These are phyloP conservation scores for Sordariomycetes sp. DNA, from an alignment of 2,329 filamentous ascomycete species.

Conservation along the genomic window DNA sequence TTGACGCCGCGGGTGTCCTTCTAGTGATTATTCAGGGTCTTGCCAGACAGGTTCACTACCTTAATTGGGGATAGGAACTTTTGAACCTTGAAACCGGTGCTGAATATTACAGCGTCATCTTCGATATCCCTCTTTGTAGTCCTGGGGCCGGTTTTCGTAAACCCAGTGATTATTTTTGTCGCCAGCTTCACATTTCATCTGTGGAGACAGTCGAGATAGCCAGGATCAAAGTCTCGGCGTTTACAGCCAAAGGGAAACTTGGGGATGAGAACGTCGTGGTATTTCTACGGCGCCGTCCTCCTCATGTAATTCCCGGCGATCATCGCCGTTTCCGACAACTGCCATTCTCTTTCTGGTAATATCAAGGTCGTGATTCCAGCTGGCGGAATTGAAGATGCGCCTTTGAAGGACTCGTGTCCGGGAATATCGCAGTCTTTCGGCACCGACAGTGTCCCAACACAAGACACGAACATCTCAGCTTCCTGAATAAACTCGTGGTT, in stretches of 20 bases:
- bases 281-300: slow-evolving; percentile 38
- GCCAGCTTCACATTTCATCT: slow-evolving; percentile 30
- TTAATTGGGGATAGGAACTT: slow-evolving; percentile 38
- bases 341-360: background rate
- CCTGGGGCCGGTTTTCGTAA: slow-evolving; percentile 26
- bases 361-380: background rate
- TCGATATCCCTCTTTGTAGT: slow-evolving; percentile 24
- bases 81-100: slow-evolving; percentile 46
- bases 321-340: slow-evolving; percentile 6
- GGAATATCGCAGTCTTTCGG: background rate
- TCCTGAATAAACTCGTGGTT: background rate
- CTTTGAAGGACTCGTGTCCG: background rate
- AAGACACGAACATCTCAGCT: background rate
- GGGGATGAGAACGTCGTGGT: slow-evolving; percentile 47
- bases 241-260: slow-evolving; percentile 52
- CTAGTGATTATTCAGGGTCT: slow-evolving; percentile 41
- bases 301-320: slow-evolving; percentile 25
- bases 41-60: slow-evolving; percentile 34
- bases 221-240: slow-evolving; percentile 44
- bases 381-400: background rate
- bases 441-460: background rate
- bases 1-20: slow-evolving; percentile 40
- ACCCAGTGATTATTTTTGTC: slow-evolving; percentile 30
- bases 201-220: slow-evolving; percentile 39
- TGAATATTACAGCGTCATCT: slow-evolving; percentile 47